Conservation (phyloP, 768 basidiomycete species). For the Chlorophyllum brunneum region DNA sequence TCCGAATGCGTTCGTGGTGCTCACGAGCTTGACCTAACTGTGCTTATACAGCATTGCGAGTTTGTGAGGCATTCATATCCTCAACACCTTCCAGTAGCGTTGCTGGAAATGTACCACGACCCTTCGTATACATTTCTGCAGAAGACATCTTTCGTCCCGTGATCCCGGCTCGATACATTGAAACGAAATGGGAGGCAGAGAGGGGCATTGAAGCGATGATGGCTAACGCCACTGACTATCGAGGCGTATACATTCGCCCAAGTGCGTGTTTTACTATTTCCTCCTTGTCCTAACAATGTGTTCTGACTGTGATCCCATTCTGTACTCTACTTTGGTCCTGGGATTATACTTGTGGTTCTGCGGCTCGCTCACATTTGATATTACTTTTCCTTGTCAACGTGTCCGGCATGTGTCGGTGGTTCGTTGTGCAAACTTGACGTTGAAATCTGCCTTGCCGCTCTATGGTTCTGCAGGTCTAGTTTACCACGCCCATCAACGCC, state of each 20-base stretch:
- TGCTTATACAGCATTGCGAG: conserved; percentile 51
- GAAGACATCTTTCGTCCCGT: conserved; percentile 90
- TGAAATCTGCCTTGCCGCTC: background rate
- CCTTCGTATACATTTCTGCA: conserved; percentile 95
- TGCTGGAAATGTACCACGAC: conserved; percentile 35
- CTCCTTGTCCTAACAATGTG: background rate
- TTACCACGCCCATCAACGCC: conserved; percentile 92
- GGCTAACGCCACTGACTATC: conserved; percentile 37
- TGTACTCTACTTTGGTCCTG: background rate
- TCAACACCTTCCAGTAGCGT: conserved; percentile 30
- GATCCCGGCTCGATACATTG: conserved; percentile 82
- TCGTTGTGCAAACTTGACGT: background rate
- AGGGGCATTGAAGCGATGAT: conserved; percentile 55
- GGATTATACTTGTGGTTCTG: background rate
- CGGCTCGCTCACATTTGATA: background rate
- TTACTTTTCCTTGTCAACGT: background rate
- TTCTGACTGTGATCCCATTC: conserved; percentile 10
- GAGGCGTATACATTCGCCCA: conserved; percentile 83
- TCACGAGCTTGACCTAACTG: background rate
- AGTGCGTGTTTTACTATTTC: conserved; percentile 48
- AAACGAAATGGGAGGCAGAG: conserved; percentile 94
- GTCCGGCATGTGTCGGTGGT: background rate
- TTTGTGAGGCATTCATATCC: conserved; percentile 72
- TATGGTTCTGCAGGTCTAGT: conserved; percentile 65
- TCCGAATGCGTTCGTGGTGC: background rate